These are phyloP conservation scores for Monosporascus sp. DNA, from an alignment of 2,329 filamentous ascomycete species.

Conservation along the genomic window DNA sequence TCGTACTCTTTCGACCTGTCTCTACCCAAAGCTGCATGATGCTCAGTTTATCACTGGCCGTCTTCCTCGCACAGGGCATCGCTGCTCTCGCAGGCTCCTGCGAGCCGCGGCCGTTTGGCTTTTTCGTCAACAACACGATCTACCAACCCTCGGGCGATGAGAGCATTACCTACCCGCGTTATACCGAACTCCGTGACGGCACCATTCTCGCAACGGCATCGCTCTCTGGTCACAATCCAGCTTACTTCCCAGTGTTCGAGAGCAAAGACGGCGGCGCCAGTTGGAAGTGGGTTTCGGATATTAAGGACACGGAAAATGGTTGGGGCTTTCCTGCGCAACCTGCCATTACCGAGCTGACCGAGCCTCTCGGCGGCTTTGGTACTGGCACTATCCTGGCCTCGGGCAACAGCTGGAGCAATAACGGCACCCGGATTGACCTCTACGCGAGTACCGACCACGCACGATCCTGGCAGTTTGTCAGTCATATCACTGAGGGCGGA, in stretches of 20 bases:
- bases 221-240: constrained; percentile 5
- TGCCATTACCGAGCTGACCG: constrained; percentile 57
- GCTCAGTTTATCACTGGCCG: too few relatives aligned
- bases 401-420: constrained; percentile 55
- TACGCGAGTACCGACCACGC: constrained; percentile 59
- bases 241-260: constrained; percentile 45
- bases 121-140: constrained; percentile 12
- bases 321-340: constrained; percentile 65
- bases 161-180: constrained; percentile 24
- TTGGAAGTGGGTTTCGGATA: constrained; percentile 57
- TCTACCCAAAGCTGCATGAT: too few relatives aligned
- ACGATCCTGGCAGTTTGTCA: constrained; percentile 60
- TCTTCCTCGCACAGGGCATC: too few relatives aligned
- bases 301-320: constrained; percentile 59
- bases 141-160: constrained; percentile 5
- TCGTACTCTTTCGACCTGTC: too few relatives aligned
- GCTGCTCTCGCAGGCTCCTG: too few relatives aligned
- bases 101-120: constrained; percentile 6
- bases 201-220: constrained; percentile 41
- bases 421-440: constrained; percentile 59
- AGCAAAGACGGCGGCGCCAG: constrained; percentile 47
- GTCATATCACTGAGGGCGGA: constrained; percentile 56
- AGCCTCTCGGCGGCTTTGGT: constrained; percentile 48
- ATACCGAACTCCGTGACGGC: constrained; percentile 28
- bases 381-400: constrained; percentile 58